Percentiles rank a stretch among this genome's conserved stretches.
These are phyloP conservation scores for Tinospora cordifolia DNA, from an alignment of 164 flowering plant species.

Conservation along the genomic window DNA sequence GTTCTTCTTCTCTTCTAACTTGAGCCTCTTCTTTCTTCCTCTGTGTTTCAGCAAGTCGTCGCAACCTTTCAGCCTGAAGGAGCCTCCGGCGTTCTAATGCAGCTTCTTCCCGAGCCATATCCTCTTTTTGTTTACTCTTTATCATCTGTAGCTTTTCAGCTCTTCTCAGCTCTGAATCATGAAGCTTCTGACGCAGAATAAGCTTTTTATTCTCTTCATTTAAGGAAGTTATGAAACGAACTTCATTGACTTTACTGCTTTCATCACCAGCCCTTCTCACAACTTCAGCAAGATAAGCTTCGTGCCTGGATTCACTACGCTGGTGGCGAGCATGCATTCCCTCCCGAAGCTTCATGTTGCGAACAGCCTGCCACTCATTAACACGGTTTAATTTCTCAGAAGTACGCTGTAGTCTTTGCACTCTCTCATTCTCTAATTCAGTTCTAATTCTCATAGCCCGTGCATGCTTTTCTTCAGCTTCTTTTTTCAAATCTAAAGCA, in stretches of 20 bases:
- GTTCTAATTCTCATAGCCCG: slow-evolving; percentile 78
- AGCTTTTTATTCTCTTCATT: slow-evolving; percentile 90
- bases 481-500: slow-evolving; percentile 69
- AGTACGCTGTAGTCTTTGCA: slow-evolving; percentile 78
- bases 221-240: slow-evolving; percentile 90
- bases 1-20: slow-evolving; percentile 88
- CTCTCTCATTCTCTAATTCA: slow-evolving; percentile 83
- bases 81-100: slow-evolving; percentile 82
- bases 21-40: slow-evolving; percentile 90
- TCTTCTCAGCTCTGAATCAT: slow-evolving; percentile 88
- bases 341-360: slow-evolving; percentile 72
- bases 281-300: slow-evolving; percentile 88
- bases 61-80: slow-evolving; percentile 85
- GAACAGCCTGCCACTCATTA: slow-evolving; percentile 88
- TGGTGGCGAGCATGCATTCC: slow-evolving; percentile 89
- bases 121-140: slow-evolving; percentile 82
- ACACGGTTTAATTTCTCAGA: slow-evolving; percentile 88
- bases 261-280: slow-evolving; percentile 94
- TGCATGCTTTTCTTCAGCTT: slow-evolving; percentile 95
- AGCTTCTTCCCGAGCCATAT: slow-evolving; percentile 94
- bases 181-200: slow-evolving; percentile 77
- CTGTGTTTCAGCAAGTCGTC: slow-evolving; percentile 91
- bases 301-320: slow-evolving; percentile 85
- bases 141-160: slow-evolving; percentile 85
- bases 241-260: slow-evolving; percentile 94